These are phyloP conservation scores for Erodium maritimum DNA, from an alignment of 345 rosid species.

Conservation along the genomic window DNA sequence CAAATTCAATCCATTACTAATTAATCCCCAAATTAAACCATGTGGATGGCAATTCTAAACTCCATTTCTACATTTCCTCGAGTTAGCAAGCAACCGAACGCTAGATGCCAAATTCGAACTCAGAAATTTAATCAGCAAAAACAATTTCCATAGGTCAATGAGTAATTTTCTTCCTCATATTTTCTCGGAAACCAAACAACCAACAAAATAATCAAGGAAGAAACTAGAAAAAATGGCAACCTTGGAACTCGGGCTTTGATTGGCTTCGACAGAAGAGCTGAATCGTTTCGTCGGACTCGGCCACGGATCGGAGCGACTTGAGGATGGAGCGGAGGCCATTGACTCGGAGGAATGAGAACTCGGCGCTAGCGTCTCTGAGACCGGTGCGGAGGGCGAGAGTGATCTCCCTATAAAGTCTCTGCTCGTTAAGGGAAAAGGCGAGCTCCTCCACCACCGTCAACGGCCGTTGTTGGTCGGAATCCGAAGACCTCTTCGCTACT, in stretches of 20 bases:
- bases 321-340: slow-evolving; percentile 83
- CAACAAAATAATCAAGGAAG: background rate
- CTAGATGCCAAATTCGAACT: too few species aligned
- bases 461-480: slow-evolving; percentile 19
- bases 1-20: background rate
- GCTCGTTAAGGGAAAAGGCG: slow-evolving; percentile 45
- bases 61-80: background rate
- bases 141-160: too few species aligned
- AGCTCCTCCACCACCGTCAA: slow-evolving; percentile 64
- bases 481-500: slow-evolving; percentile 17
- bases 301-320: slow-evolving; percentile 65
- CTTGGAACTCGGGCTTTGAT: slow-evolving; percentile 66
- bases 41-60: background rate
- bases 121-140: too few species aligned
- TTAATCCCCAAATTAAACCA: background rate
- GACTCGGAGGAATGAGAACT: slow-evolving; percentile 85
- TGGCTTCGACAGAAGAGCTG: slow-evolving; percentile 64
- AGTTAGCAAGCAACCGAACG: too few species aligned
- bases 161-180: background rate
- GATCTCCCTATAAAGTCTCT: slow-evolving; percentile 69
- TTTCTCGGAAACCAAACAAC: background rate
- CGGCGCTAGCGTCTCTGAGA: slow-evolving; percentile 76
- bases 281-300: slow-evolving; percentile 62
- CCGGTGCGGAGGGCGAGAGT: slow-evolving; percentile 84
- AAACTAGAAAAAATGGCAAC: slow-evolving; percentile 9